Conservation (phyloP, 169 alveolate genomes). For the Plasmodium cynomolgi region DNA sequence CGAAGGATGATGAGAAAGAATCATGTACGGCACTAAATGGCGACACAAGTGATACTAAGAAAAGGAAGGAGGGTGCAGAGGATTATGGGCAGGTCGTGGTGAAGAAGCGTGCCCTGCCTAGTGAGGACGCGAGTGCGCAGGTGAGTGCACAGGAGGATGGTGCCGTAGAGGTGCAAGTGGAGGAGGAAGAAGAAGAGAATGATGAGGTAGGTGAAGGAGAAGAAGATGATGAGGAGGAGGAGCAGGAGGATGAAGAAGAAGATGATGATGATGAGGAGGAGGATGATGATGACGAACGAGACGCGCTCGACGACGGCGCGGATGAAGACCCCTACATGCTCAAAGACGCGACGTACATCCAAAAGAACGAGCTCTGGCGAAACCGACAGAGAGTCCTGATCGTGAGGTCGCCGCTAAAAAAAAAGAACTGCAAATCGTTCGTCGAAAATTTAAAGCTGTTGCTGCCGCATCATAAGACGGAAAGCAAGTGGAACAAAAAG, state of each 20-base stretch:
- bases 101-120: neutral
- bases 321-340: slow-evolving; percentile 89
- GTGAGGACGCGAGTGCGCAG: neutral
- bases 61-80: neutral
- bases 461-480: slow-evolving; percentile 96
- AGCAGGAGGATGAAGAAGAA: neutral
- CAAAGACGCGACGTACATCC: slow-evolving; percentile 88
- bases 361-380: slow-evolving; percentile 92
- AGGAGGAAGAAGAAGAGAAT: neutral
- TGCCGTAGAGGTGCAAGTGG: neutral
- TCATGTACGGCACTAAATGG: neutral
- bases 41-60: neutral
- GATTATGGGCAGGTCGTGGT: neutral
- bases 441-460: slow-evolving; percentile 94
- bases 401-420: slow-evolving; percentile 95
- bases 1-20: neutral
- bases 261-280: neutral
- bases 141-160: neutral
- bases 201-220: neutral
- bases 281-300: neutral
- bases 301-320: neutral
- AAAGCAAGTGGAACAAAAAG: slow-evolving; percentile 91
- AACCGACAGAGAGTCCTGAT: slow-evolving; percentile 96
- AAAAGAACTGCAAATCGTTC: slow-evolving; percentile 93
- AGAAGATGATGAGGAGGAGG: neutral